Evolutionary conservation across 106 monocot species (phyloP), one percentile per base, ranked within the genome.

Genomic region (Alisma plantagoaquatica): DNA sequence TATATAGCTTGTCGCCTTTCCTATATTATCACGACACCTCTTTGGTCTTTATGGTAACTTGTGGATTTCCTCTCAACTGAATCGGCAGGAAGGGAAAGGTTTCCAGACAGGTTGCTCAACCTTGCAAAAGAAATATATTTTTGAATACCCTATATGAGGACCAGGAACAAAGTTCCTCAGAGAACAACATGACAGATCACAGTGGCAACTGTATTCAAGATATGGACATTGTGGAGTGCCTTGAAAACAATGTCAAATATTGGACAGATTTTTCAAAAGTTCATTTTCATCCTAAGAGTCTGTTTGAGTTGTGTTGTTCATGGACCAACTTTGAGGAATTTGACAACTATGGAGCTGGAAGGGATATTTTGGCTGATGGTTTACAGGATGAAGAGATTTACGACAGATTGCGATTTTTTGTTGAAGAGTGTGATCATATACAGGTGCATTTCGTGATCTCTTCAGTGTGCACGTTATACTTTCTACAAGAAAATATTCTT

Each of bases 221-320:
- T 63, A 89, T 71, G 56, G 89, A 81, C 28, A 65, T 69, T 7
- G 59, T 84, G 27, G 73, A 71, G 33, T 67, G 73, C 62, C 75
- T 96, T 33, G 84, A 89, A 57, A 82, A 60, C 49, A 60, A 59
- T 48, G 84, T 89, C 57, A 45, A 67, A 3, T 89, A 62, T 59
- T 96, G 96, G 96, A 89, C 96, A 29, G 96, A 96, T 50, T 96
- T 71, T 73, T 84, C 81, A 23, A 89, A 96, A 77, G 84, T 71
- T 46, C 75, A 81, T 15, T 84, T 76, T 75, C 89, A 96, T 72
- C 84, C 77, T 64, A 66, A 71, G 32, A 84, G 73, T 50, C 31
- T 96, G 6, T 85, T 69, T 73, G 84, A 96, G 61, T 61, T 96
- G 32, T 49, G 71, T 59, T 67, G 75, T 24, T 84, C 73, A 48